These are phyloP conservation scores for Sporisorium reilianum DNA, from an alignment of 1,284 basidiomycete genomes.

Conservation along the genomic window DNA sequence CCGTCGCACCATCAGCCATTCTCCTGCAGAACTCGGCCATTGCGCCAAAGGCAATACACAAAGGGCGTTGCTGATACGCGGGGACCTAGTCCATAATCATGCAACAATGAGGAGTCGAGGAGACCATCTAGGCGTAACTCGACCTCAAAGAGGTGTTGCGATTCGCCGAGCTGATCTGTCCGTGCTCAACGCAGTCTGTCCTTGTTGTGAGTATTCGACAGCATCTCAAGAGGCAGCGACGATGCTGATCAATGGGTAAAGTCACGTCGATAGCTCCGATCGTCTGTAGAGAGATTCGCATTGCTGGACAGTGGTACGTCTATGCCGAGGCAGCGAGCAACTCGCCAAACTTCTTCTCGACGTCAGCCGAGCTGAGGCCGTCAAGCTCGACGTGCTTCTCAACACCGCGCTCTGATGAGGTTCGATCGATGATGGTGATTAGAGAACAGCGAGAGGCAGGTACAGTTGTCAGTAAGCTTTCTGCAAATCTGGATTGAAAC, in stretches of 20 bases:
- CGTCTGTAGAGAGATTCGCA: not conserved
- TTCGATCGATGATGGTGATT: not conserved
- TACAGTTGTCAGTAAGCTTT: not conserved
- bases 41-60: not conserved
- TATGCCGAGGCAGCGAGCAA: constrained; percentile 53
- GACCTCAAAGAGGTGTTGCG: no score
- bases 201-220: not conserved
- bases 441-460: not conserved
- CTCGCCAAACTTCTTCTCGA: constrained; percentile 65
- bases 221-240: not conserved
- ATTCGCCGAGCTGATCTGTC: no score
- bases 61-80: not conserved
- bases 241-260: not conserved
- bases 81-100: no score
- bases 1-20: not conserved
- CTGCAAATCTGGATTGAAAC: not conserved
- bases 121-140: not conserved
- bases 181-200: not conserved
- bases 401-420: constrained; percentile 59
- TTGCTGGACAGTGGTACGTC: not conserved
- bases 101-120: not conserved
- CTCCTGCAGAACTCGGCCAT: no score
- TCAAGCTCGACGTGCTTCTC: constrained; percentile 66
- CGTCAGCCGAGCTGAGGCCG: constrained; percentile 60
- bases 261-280: not conserved